Evolutionary conservation across 2,329 filamentous ascomycete genomes (phyloP), one percentile per base, ranked within the genome.

Genomic region (Diaporthe sp.): DNA sequence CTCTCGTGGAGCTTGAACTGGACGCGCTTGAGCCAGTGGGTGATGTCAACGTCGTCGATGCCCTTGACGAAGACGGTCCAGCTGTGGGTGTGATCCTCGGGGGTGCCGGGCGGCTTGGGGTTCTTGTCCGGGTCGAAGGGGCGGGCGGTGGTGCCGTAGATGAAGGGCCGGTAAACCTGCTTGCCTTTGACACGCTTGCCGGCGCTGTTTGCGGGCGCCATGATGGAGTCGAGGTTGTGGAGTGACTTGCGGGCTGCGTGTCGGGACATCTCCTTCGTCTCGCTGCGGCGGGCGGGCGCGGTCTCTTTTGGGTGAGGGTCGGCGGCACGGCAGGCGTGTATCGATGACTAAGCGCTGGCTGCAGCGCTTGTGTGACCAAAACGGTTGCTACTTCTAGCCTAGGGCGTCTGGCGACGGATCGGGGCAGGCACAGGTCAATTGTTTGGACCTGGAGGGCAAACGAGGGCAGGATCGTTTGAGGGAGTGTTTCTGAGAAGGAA

Each of bases 1-100:
- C 96, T 98, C 85, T 98, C 96, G 88, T 98, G 96, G 22, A 99
- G 91, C 85, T 98, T 98, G 87, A 99, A 99, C 84, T 98, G 96
- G 1, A 99, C 96, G 81, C 98, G 96, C 75, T 96, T 95, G 79
- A 98, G 90, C 95, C 97, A 99, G 85, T 98, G 97, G 39, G 94
- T 95, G 79, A 98, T 94, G 82, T 98, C 95, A 76, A 95, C 94
- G 83, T 95, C 94, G 81, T 98, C 95, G 72, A 98, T 89, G 63
- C 96, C 95, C 82, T 94, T 94, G 75, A 99, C 95, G 84, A 97
- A 98, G 78, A 98, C 95, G 81, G 94, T 93, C 97, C 97, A 99
- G 78, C 94, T 95, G 87, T 98, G 97, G 44, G 96, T 98, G 87
- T 99, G 97, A 84, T 98, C 96, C 77, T 94, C 90, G 34, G 96